Evolutionary conservation across 257 asterid genomes (phyloP), one percentile per base, ranked within the genome.

Genomic region (Lithospermum erythrorhizon): DNA sequence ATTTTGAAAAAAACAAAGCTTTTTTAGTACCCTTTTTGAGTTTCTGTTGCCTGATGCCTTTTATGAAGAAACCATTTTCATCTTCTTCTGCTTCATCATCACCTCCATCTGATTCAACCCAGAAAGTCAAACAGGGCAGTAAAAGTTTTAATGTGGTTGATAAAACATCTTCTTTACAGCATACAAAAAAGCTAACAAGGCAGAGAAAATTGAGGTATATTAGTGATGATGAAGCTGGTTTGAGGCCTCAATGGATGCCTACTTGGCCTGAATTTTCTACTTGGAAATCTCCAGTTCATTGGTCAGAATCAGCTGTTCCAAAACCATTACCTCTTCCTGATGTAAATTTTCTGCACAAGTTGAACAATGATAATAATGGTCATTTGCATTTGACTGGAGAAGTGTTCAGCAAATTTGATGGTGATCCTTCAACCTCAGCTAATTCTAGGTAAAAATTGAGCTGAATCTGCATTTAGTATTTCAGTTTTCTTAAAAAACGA

Each of bases 311-410:
- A 4, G 87, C 89, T 51, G 85, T 81, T 66, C 95, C 95, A 13
- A 85, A 68, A 65, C 96, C 95, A 25, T 79, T 88, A 60, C 96
- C 96, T 30, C 83, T 80, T 21, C 95, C 95, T 6, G 72, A 74
- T 55, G 74, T 77, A 32, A 76, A 76, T 16, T 57, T 63, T 19
- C 68, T 69, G 56, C 79, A 67, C 9, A 75, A 75, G 21, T 5
- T 13, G 30, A n/a, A n/a, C 32, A 56, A n/a, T 19, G 21, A 55
- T 6, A 55, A 29, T n/a, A 55, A 29, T n/a, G 20, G 2, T 53
- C 24, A 22, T 11, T 21, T 21, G 24, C 21, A 4, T 19, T 22
- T 9, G 57, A 23, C 15, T 22, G 65, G 32, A 52, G 71, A 66
- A n/a, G 65, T 64, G 24, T 25, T 32, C 19, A 64, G 69, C 58